Conservation (phyloP, 2,329 filamentous ascomycete genomes). For the Berkeleyomyces basicola region DNA sequence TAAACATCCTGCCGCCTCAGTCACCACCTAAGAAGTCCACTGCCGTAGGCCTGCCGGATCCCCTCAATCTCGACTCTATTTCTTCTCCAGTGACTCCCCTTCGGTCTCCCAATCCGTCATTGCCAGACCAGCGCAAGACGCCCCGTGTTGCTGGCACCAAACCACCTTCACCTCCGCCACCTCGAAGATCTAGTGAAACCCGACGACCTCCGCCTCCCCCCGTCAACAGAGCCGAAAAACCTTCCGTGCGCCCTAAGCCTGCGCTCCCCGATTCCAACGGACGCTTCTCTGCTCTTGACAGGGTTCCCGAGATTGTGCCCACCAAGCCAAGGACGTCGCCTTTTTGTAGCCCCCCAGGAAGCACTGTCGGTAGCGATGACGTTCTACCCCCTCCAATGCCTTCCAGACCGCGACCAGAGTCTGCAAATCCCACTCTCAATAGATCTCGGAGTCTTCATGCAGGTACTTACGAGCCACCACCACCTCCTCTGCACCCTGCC, state of each 20-base stretch:
- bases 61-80: slow-evolving; percentile 26
- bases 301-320: slow-evolving; percentile 9
- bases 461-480: slow-evolving; percentile 11
- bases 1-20: slow-evolving; percentile 52
- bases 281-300: slow-evolving; percentile 4
- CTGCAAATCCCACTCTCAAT: slow-evolving; percentile 8
- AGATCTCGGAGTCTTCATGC: slow-evolving; percentile 12
- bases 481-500: slow-evolving; percentile 11
- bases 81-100: slow-evolving; percentile 32
- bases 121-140: slow-evolving; percentile 31
- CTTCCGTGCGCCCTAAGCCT: slow-evolving; percentile 20
- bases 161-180: slow-evolving; percentile 47
- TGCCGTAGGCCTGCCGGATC: slow-evolving; percentile 20
- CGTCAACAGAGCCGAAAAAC: slow-evolving; percentile 64
- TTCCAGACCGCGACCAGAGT: slow-evolving; percentile 11
- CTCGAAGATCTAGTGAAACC: slow-evolving; percentile 43
- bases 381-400: slow-evolving; percentile 20
- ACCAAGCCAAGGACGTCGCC: slow-evolving; percentile 44
- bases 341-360: slow-evolving; percentile 73
- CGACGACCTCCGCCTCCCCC: slow-evolving; percentile 47
- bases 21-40: slow-evolving; percentile 43
- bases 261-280: slow-evolving; percentile 18
- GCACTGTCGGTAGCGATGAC: slow-evolving; percentile 25
- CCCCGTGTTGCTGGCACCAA: slow-evolving; percentile 31
- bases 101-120: slow-evolving; percentile 33